phyloP scores from a whole-genome alignment of 306 rosid genomes.

The Lathyrus sativus region DNA sequence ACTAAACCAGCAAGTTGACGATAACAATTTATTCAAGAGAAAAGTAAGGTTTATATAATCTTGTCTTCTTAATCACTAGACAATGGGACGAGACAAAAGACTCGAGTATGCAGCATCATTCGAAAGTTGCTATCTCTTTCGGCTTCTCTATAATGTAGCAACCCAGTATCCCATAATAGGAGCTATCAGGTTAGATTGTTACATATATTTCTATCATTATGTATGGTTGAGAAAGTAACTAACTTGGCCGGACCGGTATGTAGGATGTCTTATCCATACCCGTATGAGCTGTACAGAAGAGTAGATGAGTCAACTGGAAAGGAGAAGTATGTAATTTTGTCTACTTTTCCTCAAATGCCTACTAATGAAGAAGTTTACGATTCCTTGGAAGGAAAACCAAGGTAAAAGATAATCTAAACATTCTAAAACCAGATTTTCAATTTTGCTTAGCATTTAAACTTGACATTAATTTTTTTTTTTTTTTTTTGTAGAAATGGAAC shows the following conservation, averaged over 20 bases:
- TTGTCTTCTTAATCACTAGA: conserved; percentile 51
- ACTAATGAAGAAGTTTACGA: conserved; percentile 68
- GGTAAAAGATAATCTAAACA: conserved; percentile 39
- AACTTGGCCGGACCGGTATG: neutral
- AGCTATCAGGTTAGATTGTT: conserved; percentile 68
- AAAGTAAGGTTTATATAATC: conserved; percentile 40
- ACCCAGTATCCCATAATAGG: conserved; percentile 98
- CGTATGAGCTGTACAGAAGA: conserved; percentile 78
- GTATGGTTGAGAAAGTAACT: neutral
- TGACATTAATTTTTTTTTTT: neutral
- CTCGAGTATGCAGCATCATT: conserved; percentile 90
- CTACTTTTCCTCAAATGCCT: conserved; percentile 68
- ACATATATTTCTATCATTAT: conserved; percentile 13
- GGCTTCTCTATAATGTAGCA: conserved; percentile 94
- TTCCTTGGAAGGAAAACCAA: conserved; percentile 69
- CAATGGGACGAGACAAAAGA: conserved; percentile 91
- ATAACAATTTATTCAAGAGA: conserved; percentile 16
- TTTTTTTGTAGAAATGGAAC: conserved; percentile 54
- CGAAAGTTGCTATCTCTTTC: conserved; percentile 77
- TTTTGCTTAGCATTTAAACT: conserved; percentile 20
- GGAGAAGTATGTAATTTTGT: conserved; percentile 68
- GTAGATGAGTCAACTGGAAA: conserved; percentile 70
- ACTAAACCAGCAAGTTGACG: conserved; percentile 38
- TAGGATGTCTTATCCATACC: conserved; percentile 62
- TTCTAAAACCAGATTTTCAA: neutral